Percentiles rank a stretch among this genome's conserved stretches.
Conservation (phyloP, 441 rosid species). For the Brassica balearica region DNA sequence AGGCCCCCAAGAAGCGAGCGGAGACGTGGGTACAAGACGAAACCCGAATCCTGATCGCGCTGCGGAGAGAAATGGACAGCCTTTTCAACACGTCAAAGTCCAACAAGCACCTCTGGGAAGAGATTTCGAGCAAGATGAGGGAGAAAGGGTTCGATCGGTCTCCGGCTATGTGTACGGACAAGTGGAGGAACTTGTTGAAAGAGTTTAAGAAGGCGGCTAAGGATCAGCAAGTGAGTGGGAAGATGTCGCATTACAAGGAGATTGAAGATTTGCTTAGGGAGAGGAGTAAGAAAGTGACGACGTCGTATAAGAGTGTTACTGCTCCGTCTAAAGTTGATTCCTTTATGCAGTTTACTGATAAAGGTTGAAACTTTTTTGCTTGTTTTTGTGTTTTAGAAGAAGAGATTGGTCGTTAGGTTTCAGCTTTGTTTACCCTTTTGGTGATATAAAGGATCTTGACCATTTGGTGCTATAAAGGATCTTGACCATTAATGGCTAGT, state of each 20-base stretch:
- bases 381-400: neutral
- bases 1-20: conserved; percentile 76
- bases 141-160: conserved; percentile 88
- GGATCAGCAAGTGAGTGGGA: conserved; percentile 45
- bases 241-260: conserved; percentile 74
- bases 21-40: conserved; percentile 95
- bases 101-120: conserved; percentile 87
- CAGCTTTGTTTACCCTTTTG: neutral
- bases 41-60: conserved; percentile 65
- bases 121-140: conserved; percentile 79
- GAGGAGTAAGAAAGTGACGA: conserved; percentile 52
- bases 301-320: conserved; percentile 47
- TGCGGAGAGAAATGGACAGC: conserved; percentile 74
- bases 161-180: conserved; percentile 90
- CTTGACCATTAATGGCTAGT: conserved; percentile 12
- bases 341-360: conserved; percentile 55
- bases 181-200: conserved; percentile 91
- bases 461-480: conserved; percentile 16
- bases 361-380: conserved; percentile 39
- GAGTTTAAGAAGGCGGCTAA: conserved; percentile 80
- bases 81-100: conserved; percentile 87
- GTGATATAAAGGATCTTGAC: conserved; percentile 17
- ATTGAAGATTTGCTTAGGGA: conserved; percentile 74
- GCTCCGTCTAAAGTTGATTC: conserved; percentile 52
- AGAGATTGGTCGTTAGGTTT: neutral